A percentile compares a stretch with the other conserved stretches of the same genome.
Conservation (phyloP, 1,284 basidiomycete species). For the Trichosporon sp. region DNA sequence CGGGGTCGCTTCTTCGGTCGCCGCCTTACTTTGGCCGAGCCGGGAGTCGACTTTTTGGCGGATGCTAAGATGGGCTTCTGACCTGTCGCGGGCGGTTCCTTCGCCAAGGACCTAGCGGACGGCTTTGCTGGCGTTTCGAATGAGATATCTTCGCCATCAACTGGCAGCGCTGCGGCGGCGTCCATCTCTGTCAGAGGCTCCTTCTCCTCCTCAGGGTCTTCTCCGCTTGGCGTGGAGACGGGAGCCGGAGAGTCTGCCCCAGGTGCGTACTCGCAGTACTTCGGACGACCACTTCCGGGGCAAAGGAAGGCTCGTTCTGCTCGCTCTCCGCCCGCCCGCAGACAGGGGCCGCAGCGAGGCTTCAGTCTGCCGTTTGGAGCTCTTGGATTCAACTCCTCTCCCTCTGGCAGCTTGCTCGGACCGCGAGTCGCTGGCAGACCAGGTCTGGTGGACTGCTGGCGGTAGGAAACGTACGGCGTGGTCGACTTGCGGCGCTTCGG, state of each 20-base stretch:
- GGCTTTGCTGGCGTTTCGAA: not conserved
- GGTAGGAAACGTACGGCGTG: not conserved
- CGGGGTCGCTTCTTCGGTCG: not conserved
- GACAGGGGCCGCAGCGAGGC: not conserved
- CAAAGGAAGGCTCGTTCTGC: conserved; percentile 6
- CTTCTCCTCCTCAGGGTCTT: not conserved
- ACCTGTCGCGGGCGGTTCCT: not conserved
- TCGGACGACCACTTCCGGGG: conserved; percentile 1
- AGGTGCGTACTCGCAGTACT: not conserved
- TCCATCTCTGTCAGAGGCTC: not conserved
- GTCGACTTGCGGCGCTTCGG: not conserved
- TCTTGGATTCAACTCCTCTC: not conserved
- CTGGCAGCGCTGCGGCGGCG: not conserved
- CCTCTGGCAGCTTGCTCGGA: not conserved
- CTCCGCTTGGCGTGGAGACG: not conserved
- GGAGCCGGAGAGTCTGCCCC: not conserved
- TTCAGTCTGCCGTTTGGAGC: not conserved
- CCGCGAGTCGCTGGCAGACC: not conserved
- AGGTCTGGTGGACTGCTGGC: not conserved
- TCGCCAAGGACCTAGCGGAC: not conserved
- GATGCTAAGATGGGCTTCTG: not conserved
- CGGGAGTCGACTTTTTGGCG: not conserved
- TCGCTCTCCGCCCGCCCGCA: not conserved
- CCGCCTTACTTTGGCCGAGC: not conserved
- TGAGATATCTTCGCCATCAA: not conserved